Conservation (phyloP, 1,139 yeast genomes). For the Geotrichum reessii region DNA sequence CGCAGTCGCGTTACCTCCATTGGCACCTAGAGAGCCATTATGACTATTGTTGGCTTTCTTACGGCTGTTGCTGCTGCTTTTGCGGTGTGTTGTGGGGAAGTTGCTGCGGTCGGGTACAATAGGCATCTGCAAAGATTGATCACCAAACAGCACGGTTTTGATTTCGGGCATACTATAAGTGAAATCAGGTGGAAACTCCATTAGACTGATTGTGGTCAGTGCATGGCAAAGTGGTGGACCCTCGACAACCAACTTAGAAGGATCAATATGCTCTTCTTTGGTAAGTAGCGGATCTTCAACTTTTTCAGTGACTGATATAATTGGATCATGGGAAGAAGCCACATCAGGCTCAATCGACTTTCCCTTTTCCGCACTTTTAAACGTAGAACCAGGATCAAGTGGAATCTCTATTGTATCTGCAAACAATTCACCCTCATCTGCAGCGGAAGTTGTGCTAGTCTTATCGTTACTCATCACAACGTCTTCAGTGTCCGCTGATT, state of each 20-base stretch:
- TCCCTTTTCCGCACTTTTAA: not conserved
- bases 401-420: not conserved
- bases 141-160: slow-evolving; percentile 53
- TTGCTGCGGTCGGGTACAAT: slow-evolving; percentile 24
- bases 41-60: slow-evolving; percentile 2
- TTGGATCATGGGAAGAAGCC: not conserved
- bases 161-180: slow-evolving; percentile 35
- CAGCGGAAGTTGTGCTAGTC: not conserved
- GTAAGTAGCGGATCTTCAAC: not conserved
- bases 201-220: slow-evolving; percentile 26
- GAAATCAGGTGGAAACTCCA: slow-evolving; percentile 31
- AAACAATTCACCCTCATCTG: not conserved
- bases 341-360: not conserved
- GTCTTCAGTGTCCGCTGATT: not conserved
- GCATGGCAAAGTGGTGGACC: slow-evolving; percentile 28
- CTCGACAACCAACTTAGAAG: slow-evolving; percentile 20
- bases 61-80: not conserved
- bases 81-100: not conserved
- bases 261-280: slow-evolving; percentile 7
- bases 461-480: not conserved
- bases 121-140: slow-evolving; percentile 53
- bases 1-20: slow-evolving; percentile 1
- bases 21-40: not conserved
- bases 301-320: not conserved
- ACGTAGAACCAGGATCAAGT: not conserved